Percentiles rank a stretch among this genome's conserved stretches.
These are phyloP conservation scores for Cadophora sp. DNA, from an alignment of 2,329 filamentous ascomycete genomes.

Conservation along the genomic window DNA sequence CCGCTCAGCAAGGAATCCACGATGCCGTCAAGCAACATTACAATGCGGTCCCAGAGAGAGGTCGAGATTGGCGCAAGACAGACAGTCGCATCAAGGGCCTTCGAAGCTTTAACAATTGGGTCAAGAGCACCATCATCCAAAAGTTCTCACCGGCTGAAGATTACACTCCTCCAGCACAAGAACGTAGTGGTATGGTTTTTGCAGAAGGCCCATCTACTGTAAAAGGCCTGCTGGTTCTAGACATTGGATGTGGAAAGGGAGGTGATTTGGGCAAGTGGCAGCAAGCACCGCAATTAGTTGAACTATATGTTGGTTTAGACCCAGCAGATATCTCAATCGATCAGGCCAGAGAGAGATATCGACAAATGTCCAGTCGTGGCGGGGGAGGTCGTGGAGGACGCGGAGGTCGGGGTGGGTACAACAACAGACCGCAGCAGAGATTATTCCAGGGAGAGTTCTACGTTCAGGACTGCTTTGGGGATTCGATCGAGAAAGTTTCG, in stretches of 20 bases:
- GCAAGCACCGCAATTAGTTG: conserved; percentile 87
- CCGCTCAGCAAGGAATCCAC: conserved; percentile 64
- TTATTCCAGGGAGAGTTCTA: conserved; percentile 88
- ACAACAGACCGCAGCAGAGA: conserved; percentile 57
- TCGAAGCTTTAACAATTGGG: conserved; percentile 97
- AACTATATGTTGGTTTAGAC: conserved; percentile 92
- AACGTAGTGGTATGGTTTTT: conserved; percentile 51
- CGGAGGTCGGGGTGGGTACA: conserved; percentile 55
- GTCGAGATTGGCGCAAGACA: conserved; percentile 92
- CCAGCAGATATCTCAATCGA: conserved; percentile 91
- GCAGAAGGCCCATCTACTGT: conserved; percentile 40
- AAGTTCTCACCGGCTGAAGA: conserved; percentile 90
- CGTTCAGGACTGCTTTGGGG: conserved; percentile 90
- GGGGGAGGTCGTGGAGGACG: conserved; percentile 60
- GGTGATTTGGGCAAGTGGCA: conserved; percentile 97
- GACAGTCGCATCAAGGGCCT: conserved; percentile 95
- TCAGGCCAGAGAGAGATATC: conserved; percentile 86
- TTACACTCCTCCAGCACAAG: conserved; percentile 66
- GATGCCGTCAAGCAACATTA: conserved; percentile 94
- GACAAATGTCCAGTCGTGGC: conserved; percentile 69
- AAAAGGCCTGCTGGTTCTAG: conserved; percentile 79
- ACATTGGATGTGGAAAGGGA: conserved; percentile 96
- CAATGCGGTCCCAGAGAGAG: conserved; percentile 92
- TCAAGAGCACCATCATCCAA: conserved; percentile 97
- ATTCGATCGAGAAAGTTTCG: conserved; percentile 80